These are phyloP conservation scores for Acacia confusa DNA, from an alignment of 306 rosid genomes.

Conservation along the genomic window DNA sequence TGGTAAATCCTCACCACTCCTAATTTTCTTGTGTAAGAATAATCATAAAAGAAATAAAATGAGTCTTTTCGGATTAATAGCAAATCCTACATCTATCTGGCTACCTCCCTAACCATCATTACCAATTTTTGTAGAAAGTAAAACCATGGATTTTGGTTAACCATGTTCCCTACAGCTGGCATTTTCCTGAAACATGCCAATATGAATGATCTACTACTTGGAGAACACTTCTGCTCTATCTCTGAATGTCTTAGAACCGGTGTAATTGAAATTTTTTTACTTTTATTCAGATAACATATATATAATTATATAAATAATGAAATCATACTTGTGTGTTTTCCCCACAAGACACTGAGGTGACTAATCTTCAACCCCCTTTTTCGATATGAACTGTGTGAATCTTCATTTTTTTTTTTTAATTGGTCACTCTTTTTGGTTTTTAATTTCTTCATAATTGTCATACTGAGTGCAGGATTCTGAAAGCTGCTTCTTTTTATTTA, in stretches of 20 bases:
- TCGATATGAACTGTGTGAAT: background rate
- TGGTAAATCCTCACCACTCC: background rate
- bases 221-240: background rate
- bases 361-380: background rate
- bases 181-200: too few relatives aligned
- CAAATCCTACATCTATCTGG: background rate
- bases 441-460: slow-evolving; percentile 9
- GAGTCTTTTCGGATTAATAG: background rate
- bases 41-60: background rate
- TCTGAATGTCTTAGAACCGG: background rate
- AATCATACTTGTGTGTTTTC: too few relatives aligned
- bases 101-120: background rate
- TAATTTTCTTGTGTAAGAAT: background rate
- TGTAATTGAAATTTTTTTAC: background rate
- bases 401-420: background rate
- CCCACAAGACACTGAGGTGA: background rate
- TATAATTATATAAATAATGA: background rate
- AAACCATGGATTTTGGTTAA: background rate
- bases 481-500: slow-evolving; percentile 1
- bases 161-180: background rate
- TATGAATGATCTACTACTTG: background rate
- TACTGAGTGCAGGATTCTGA: slow-evolving; percentile 12
- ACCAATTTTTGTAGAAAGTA: background rate
- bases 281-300: background rate
- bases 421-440: background rate